Base-by-base conservation (phyloP, 495 filamentous ascomycete genomes). In the Ramalina peruviana region DNA sequence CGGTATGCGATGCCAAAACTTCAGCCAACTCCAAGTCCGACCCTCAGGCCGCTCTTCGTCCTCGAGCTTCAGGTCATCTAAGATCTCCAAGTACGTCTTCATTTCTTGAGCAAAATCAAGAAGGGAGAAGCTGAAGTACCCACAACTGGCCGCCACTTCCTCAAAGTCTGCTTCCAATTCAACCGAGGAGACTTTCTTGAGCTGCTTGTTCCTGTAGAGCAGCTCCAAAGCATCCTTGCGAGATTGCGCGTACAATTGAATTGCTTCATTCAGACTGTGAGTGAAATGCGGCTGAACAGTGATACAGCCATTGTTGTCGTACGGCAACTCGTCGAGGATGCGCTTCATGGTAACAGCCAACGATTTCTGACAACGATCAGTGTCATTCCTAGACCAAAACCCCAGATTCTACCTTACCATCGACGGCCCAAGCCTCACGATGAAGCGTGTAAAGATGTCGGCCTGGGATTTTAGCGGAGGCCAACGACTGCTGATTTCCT, bases 91-190 rank as follows among this genome's bases (percentile, higher is more conserved):
- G 53, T 90, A 85, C 11, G 72, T 76, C 49, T 85, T 75, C 71
- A 94, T 82, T 60, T 95, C 87, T 59, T 94, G 84, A 0, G 88
- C 88, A 63, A 97, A 87, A 54, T 87, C 82, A 49, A 88, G 73
- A 23, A 98, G 69, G 17, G 85, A 88, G 58, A 88, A 94, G 59
- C 82, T 86, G 61, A 96, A 98, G 60, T 97, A 87, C 3, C 90
- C 89, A 58, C 92, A 98, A 40, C 86, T 90, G 5, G 92, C 92
- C 27, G 88, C 86, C 9, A 97, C 88, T 64, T 98, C 92, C 62
- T 98, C 92, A 44, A 94, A 83, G 60, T 95, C 92, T 6, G 92
- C 92, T 52, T 90, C 83, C n/a, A 86, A 70, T 38, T 81, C 81
- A 30, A 84, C 69, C 2, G 77, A 74, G 27, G 77, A 71, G 4